Evolutionary conservation across 208 protist species (phyloP), one percentile per base, ranked within the genome.

Genomic region (Leishmania tarentolae): DNA sequence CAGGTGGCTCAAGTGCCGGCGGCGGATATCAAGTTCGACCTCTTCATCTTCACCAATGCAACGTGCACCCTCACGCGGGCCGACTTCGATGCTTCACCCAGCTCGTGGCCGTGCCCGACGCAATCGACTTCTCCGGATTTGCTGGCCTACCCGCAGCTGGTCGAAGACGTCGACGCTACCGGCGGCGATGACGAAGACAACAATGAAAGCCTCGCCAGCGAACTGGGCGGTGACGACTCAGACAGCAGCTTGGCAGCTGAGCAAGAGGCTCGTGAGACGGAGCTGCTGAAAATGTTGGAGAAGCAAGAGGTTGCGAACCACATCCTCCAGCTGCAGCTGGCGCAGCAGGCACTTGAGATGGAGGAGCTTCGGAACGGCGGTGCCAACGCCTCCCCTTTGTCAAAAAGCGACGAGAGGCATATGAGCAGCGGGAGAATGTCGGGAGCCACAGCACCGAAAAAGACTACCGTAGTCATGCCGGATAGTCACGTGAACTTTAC

Each of bases 31-130:
- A 91, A 89, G 78, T 93, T 95, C 79, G 94, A 97, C 79, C 73
- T 97, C 2, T 95, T 95, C 61, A 76, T 97, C 71, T 97, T 97
- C 83, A 92, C 92, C 6, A 86, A 93, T 57, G 69, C 92, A 57
- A 81, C 87, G 78, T 97, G 91, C 82, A 88, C 63, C 0, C 85
- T 97, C 31, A 81, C 87, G 35, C 79, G 93, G 46, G 84, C 96
- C 15, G 86, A 89, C 84, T 95, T 95, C 76, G 74, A 88, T 31
- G 94, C 91, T n/a, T 72, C 77, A 24, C 92, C 94, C n/a, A 96
- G 92, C 65, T 87, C 83, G 42, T 87, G 91, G 87, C 88, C 87
- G 35, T 88, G 89, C 42, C 94, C 94, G 42, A 95, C 91, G 42
- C 88, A 88, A 61, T 90, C 83, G 63, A 97, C 94, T 28, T 86